A percentile compares a stretch with the other conserved stretches of the same genome.
Conservation (phyloP, 73 alveolate genomes). For the Paramecium octaurelia region DNA sequence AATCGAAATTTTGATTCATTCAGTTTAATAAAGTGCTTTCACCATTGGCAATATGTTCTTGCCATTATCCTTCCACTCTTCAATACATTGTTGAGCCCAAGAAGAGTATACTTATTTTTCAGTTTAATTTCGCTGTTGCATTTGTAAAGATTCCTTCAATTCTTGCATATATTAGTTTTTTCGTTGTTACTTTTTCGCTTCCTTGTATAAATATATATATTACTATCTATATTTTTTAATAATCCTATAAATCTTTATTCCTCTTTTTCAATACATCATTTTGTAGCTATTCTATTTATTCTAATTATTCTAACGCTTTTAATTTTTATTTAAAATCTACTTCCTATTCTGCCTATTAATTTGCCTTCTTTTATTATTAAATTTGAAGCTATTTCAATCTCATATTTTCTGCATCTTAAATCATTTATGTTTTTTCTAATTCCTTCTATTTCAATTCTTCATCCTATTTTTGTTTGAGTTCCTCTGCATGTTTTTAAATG, state of each 20-base stretch:
- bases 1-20: neutral
- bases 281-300: neutral
- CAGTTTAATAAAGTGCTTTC: neutral
- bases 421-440: neutral
- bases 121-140: neutral
- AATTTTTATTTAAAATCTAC: conserved; percentile 3
- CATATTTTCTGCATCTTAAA: conserved; percentile 22
- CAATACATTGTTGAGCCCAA: conserved; percentile 42
- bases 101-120: conserved; percentile 7
- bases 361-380: neutral
- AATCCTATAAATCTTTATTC: neutral
- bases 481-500: neutral
- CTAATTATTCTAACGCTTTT: neutral
- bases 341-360: neutral
- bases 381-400: neutral
- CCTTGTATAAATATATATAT: neutral
- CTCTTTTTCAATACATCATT: conserved; percentile 21
- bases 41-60: conserved; percentile 33
- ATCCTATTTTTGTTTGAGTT: neutral
- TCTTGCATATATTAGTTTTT: neutral
- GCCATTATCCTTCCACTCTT: conserved; percentile 42
- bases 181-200: neutral
- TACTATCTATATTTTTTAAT: neutral
- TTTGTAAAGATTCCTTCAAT: neutral
- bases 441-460: conserved; percentile 1